Conservation (phyloP, 2,329 filamentous ascomycete genomes). For the Xylariomycetidae sp. region DNA sequence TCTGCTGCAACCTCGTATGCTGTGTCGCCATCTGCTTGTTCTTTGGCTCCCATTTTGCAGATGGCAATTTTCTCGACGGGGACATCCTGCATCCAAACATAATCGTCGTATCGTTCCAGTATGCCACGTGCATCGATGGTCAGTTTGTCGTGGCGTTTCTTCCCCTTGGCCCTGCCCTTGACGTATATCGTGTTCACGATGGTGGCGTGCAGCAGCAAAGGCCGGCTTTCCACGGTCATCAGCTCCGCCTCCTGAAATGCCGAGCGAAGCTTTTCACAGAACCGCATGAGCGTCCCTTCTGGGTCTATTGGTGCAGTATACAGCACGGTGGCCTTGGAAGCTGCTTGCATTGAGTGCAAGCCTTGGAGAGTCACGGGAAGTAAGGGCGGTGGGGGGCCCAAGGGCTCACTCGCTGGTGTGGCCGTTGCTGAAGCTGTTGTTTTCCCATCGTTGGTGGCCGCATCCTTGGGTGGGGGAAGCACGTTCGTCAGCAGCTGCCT, state of each 20-base stretch:
- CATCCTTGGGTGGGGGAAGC: not conserved
- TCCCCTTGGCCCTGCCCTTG: slow-evolving; percentile 29
- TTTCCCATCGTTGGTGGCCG: slow-evolving; percentile 2
- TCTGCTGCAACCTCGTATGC: slow-evolving; percentile 50
- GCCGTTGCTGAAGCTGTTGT: not conserved
- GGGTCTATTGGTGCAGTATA: slow-evolving; percentile 57
- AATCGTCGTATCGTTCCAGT: slow-evolving; percentile 56
- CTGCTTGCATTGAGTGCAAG: slow-evolving; percentile 56
- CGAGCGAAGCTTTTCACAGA: slow-evolving; percentile 50
- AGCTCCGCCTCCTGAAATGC: slow-evolving; percentile 51
- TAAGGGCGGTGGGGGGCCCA: slow-evolving; percentile 8
- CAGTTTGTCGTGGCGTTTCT: slow-evolving; percentile 30
- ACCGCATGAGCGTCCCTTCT: slow-evolving; percentile 43
- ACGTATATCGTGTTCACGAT: slow-evolving; percentile 81
- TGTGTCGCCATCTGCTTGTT: slow-evolving; percentile 47
- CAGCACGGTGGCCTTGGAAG: slow-evolving; percentile 52
- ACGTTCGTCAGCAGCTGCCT: slow-evolving; percentile 32
- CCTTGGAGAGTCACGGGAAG: slow-evolving; percentile 45
- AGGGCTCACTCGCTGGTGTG: slow-evolving; percentile 8
- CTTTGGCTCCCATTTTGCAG: slow-evolving; percentile 83
- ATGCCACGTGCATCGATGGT: slow-evolving; percentile 49
- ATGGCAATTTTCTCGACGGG: slow-evolving; percentile 67
- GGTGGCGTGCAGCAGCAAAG: slow-evolving; percentile 75
- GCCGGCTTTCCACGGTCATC: slow-evolving; percentile 50
- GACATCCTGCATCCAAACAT: slow-evolving; percentile 65